Percentiles rank a stretch among this genome's conserved stretches.
These are phyloP conservation scores for Chlorella sp. DNA, from an alignment of 139 green algal species.

Conservation along the genomic window DNA sequence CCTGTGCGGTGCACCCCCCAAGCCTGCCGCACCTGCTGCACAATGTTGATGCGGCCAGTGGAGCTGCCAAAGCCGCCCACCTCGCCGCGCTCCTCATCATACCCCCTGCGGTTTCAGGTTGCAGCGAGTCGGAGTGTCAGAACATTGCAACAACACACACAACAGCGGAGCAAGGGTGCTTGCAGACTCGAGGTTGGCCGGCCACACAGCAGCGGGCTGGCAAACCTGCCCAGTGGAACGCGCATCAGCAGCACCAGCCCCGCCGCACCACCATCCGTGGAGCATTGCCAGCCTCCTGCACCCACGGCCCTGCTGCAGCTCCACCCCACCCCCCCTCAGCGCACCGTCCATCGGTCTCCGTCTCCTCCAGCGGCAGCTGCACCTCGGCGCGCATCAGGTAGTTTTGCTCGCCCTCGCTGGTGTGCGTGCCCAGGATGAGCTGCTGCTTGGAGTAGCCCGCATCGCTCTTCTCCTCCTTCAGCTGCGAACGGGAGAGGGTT, in stretches of 20 bases:
- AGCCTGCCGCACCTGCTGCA: conserved; percentile 79
- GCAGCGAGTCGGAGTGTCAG: neutral
- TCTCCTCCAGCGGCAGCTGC: conserved; percentile 92
- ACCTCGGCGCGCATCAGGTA: conserved; percentile 98
- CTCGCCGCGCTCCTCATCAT: conserved; percentile 93
- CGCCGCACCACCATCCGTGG: neutral
- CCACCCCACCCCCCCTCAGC: conserved; percentile 17
- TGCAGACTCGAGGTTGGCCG: too few species aligned
- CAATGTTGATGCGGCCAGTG: conserved; percentile 76
- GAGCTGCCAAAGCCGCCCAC: conserved; percentile 91
- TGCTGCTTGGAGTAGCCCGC: conserved; percentile 88
- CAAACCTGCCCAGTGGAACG: too few species aligned
- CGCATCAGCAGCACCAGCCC: neutral
- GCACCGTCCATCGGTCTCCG: conserved; percentile 74
- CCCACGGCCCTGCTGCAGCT: too few species aligned
- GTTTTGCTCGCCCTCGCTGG: conserved; percentile 98
- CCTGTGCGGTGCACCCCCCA: too few species aligned
- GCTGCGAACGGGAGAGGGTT: neutral
- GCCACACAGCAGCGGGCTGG: too few species aligned
- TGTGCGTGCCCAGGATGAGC: conserved; percentile 98
- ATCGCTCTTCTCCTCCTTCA: conserved; percentile 46
- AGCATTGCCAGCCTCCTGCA: too few species aligned
- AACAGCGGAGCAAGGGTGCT: too few species aligned
- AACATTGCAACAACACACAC: neutral
- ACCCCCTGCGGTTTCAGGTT: conserved; percentile 54